A percentile compares a stretch with the other conserved stretches of the same genome.
These are phyloP conservation scores for Colletotrichum endophyticum DNA, from an alignment of 2,329 filamentous ascomycete species.

Conservation along the genomic window DNA sequence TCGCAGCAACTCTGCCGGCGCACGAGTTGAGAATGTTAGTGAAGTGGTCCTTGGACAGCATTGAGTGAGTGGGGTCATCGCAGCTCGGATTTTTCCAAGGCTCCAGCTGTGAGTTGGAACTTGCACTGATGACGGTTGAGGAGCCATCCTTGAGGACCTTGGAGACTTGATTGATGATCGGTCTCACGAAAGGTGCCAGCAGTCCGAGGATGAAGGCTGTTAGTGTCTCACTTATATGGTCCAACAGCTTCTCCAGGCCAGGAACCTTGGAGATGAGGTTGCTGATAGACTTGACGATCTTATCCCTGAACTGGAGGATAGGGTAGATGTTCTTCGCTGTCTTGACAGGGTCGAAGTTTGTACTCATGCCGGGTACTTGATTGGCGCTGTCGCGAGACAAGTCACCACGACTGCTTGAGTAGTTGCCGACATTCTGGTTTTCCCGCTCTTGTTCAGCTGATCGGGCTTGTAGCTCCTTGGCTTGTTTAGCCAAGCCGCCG, in stretches of 20 bases:
- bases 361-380: conserved; percentile 75
- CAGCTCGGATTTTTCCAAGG: conserved; percentile 79
- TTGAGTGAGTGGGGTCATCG: conserved; percentile 81
- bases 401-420: conserved; percentile 28
- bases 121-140: conserved; percentile 70
- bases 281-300: conserved; percentile 86
- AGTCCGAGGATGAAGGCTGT: conserved; percentile 92
- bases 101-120: conserved; percentile 76
- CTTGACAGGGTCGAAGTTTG: conserved; percentile 78
- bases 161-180: conserved; percentile 87
- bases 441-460: conserved; percentile 67
- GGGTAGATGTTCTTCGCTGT: conserved; percentile 87
- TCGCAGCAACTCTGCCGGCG: conserved; percentile 74
- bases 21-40: conserved; percentile 79
- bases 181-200: conserved; percentile 88
- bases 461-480: conserved; percentile 63
- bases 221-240: conserved; percentile 91
- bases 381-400: conserved; percentile 53
- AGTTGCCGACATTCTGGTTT: conserved; percentile 33
- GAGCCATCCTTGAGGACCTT: conserved; percentile 87
- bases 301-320: conserved; percentile 92
- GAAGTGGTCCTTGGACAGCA: conserved; percentile 86
- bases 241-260: conserved; percentile 86
- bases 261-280: conserved; percentile 90
- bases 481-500: conserved; percentile 69